phyloP scores from a whole-genome alignment of 1,284 basidiomycete species.

The Ceratobasidium sp. region DNA sequence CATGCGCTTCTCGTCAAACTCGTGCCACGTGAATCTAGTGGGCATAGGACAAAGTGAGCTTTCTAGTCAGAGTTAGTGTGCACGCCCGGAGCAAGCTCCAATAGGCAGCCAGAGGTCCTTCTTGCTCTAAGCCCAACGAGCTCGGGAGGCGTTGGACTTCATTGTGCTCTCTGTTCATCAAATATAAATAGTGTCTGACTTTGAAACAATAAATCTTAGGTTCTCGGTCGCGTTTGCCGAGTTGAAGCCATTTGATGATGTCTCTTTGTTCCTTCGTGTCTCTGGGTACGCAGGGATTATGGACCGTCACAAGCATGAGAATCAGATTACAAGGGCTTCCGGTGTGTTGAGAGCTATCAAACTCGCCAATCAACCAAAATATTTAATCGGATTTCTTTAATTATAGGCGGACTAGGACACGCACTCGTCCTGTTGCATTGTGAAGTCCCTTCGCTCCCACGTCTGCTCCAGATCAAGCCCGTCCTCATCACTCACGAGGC shows the following conservation, averaged over 20 bases:
- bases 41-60: constrained; percentile 21
- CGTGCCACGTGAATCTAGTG: constrained; percentile 25
- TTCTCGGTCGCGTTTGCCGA: constrained; percentile 1
- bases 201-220: background rate
- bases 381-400: too few species aligned
- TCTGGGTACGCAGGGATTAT: constrained; percentile 7
- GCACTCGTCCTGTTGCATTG: constrained; percentile 12
- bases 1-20: constrained; percentile 10
- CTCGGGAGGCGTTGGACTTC: too few species aligned
- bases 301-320: background rate
- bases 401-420: constrained; percentile 17
- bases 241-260: background rate
- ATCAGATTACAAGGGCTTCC: background rate
- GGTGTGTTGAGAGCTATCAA: background rate
- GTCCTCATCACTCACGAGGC: constrained; percentile 23
- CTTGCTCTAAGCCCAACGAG: too few species aligned
- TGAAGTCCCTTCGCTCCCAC: background rate
- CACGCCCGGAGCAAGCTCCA: background rate
- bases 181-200: constrained; percentile 13
- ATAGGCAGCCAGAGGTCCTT: too few species aligned
- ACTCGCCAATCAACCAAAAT: too few species aligned
- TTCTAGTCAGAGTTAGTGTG: background rate
- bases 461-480: constrained; percentile 19
- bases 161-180: background rate
- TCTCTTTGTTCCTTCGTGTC: constrained; percentile 9